Evolutionary conservation across 805 yeast genomes (phyloP).

Genomic region (Aciculoconidium aculeatum): DNA sequence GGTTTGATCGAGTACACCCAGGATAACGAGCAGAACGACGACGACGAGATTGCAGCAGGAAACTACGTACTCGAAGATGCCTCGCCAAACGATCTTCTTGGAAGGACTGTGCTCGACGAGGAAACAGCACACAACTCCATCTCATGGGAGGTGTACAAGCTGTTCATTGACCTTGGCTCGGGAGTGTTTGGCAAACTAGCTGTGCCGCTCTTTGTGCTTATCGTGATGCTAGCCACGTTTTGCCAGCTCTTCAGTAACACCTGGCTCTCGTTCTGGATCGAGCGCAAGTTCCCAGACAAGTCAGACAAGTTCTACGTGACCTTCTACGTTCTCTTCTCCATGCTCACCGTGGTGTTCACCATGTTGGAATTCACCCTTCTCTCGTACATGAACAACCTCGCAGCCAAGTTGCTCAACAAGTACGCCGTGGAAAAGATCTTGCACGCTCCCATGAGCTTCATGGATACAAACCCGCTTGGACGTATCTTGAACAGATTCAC

Average conservation of each 20-base stretch:
- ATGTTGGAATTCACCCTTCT: constrained; percentile 35
- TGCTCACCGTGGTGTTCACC: constrained; percentile 34
- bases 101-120: constrained; percentile 31
- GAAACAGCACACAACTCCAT: constrained; percentile 34
- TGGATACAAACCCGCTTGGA: constrained; percentile 40
- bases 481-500: constrained; percentile 40
- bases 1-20: constrained; percentile 44
- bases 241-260: constrained; percentile 39
- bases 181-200: constrained; percentile 32
- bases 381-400: constrained; percentile 36
- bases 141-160: constrained; percentile 33
- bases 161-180: constrained; percentile 31
- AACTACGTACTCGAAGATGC: background rate
- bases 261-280: constrained; percentile 41
- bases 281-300: constrained; percentile 21
- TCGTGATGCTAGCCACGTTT: constrained; percentile 32
- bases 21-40: constrained; percentile 18
- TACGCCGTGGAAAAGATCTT: constrained; percentile 32
- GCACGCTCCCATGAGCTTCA: constrained; percentile 39
- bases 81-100: constrained; percentile 12
- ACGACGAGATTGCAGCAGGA: constrained; percentile 16
- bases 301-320: constrained; percentile 30
- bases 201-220: constrained; percentile 27
- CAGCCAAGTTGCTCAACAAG: constrained; percentile 32
- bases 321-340: constrained; percentile 29